These are phyloP conservation scores for Backusella luteola DNA, from an alignment of 192 early-diverging fungal genomes.

Conservation along the genomic window DNA sequence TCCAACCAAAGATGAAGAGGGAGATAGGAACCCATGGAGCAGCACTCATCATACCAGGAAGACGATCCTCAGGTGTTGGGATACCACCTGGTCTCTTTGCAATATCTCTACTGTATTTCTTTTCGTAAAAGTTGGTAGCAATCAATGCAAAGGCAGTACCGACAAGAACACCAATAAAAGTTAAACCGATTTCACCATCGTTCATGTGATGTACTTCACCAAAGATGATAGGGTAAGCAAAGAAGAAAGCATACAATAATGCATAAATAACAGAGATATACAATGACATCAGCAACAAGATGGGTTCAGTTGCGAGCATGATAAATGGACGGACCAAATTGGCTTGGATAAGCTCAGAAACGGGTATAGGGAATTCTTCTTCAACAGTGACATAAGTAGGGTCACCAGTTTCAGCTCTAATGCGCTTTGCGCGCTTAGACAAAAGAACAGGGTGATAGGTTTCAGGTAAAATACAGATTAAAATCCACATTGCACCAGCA, in stretches of 20 bases:
- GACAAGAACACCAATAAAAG: conserved; percentile 30
- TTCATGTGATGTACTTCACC: conserved; percentile 27
- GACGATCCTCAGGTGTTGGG: conserved; percentile 28
- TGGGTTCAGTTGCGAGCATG: conserved; percentile 32
- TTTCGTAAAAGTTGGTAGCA: conserved; percentile 20
- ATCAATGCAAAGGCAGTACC: conserved; percentile 27
- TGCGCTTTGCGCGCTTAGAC: conserved; percentile 16
- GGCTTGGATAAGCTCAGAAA: conserved; percentile 16
- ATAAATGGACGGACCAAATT: conserved; percentile 29
- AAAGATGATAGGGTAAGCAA: conserved; percentile 32
- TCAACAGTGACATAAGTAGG: conserved; percentile 27
- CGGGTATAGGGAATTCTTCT: conserved; percentile 26
- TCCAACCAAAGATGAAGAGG: conserved; percentile 35
- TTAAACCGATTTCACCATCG: conserved; percentile 31
- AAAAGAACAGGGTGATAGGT: conserved; percentile 30
- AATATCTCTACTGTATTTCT: background rate
- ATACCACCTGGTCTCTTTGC: background rate
- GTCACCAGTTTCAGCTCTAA: conserved; percentile 23
- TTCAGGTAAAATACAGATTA: conserved; percentile 21
- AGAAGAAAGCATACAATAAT: conserved; percentile 32
- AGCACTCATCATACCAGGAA: conserved; percentile 30
- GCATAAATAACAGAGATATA: conserved; percentile 32
- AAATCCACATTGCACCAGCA: conserved; percentile 26
- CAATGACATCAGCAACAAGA: conserved; percentile 25
- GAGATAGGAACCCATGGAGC: conserved; percentile 31